Percentiles rank a stretch among this genome's conserved stretches.
phyloP scores from a whole-genome alignment of 1,284 basidiomycete genomes.

The Wallemia mellicola region DNA sequence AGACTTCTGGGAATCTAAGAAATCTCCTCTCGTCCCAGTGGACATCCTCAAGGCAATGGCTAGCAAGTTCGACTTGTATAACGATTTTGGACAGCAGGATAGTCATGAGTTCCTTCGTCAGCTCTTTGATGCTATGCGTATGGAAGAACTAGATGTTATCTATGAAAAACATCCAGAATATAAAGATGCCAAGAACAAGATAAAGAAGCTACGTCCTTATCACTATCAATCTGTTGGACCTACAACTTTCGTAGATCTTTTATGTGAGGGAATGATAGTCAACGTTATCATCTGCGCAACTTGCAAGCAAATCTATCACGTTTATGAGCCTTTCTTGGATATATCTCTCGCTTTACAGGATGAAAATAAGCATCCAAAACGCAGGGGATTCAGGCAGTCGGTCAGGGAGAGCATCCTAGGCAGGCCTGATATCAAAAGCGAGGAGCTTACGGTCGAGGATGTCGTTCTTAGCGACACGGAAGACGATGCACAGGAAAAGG shows the following conservation, averaged over 20 bases:
- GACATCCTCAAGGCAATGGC: background rate
- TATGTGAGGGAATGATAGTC: constrained; percentile 11
- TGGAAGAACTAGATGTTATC: constrained; percentile 11
- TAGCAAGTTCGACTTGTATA: constrained; percentile 6
- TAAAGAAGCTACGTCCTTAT: background rate
- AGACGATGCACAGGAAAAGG: background rate
- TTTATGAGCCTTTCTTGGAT: constrained; percentile 13
- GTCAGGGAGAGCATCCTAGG: background rate
- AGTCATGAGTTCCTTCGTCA: constrained; percentile 12
- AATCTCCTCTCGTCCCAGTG: background rate
- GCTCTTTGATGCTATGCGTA: constrained; percentile 11
- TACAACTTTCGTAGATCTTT: constrained; percentile 10
- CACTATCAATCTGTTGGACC: constrained; percentile 3
- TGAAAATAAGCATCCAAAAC: background rate
- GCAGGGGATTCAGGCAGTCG: background rate
- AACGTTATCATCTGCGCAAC: constrained; percentile 12
- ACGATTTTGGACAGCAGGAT: constrained; percentile 12
- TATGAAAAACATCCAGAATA: background rate
- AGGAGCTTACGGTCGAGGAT: background rate
- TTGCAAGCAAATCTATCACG: constrained; percentile 11
- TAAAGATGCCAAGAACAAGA: background rate
- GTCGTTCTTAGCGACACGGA: background rate
- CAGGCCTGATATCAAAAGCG: background rate
- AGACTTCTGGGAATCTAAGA: background rate
- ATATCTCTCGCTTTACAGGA: constrained; percentile 8